These are phyloP conservation scores for Microdochium paspali DNA, from an alignment of 2,329 filamentous ascomycete species.

Conservation along the genomic window DNA sequence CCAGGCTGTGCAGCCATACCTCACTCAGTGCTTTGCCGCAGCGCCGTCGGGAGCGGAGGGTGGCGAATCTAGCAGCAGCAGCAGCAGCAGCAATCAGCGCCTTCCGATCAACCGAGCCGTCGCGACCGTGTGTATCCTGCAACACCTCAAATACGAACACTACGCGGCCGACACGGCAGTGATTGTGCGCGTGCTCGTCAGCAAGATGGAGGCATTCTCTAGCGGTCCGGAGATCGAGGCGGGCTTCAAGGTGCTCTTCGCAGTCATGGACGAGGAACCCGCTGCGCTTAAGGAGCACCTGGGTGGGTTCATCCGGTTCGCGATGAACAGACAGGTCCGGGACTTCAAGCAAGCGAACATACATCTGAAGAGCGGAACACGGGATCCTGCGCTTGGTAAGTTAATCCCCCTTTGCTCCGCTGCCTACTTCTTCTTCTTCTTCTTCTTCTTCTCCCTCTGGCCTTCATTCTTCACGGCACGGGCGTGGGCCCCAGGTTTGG, in stretches of 20 bases:
- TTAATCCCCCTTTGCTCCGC: too few species aligned
- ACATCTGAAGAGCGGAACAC: constrained; percentile 1
- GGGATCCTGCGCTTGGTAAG: background rate
- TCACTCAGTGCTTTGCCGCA: constrained; percentile 29
- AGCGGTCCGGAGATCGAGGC: constrained; percentile 33
- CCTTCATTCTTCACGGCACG: too few species aligned
- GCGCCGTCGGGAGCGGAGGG: constrained; percentile 4
- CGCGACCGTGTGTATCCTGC: constrained; percentile 36
- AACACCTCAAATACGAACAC: constrained; percentile 37
- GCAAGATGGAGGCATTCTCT: constrained; percentile 30
- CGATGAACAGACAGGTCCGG: constrained; percentile 24
- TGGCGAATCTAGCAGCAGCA: constrained; percentile 5
- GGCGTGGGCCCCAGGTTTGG: too few species aligned
- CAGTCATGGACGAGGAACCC: constrained; percentile 35
- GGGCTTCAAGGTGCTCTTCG: constrained; percentile 37
- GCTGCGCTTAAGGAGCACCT: constrained; percentile 37
- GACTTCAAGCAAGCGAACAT: constrained; percentile 12
- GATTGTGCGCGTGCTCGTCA: constrained; percentile 39
- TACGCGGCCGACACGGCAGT: constrained; percentile 40
- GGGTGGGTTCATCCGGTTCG: constrained; percentile 35
- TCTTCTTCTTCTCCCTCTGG: background rate
- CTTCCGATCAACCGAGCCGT: constrained; percentile 34
- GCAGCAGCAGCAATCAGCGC: too few species aligned
- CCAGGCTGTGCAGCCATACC: constrained; percentile 19
- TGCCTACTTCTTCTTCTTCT: background rate